phyloP scores from a whole-genome alignment of 441 rosid species.

The Erodium chrysanthum region DNA sequence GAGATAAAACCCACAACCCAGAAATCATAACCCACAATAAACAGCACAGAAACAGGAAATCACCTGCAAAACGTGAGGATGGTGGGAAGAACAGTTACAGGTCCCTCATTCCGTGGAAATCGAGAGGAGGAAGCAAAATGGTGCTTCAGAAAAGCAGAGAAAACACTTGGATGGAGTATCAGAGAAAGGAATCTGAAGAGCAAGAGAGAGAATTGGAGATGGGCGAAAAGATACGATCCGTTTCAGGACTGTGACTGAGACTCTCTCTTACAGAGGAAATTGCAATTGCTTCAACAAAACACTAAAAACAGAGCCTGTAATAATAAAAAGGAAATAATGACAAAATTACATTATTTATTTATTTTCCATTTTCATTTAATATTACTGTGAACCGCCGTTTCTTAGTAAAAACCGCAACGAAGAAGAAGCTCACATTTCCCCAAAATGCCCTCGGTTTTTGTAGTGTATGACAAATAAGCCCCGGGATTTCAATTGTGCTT shows the following conservation, averaged over 20 bases:
- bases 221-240: conserved; percentile 4
- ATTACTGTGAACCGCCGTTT: conserved; percentile 19
- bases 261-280: neutral
- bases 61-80: neutral
- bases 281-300: conserved; percentile 6
- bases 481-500: neutral
- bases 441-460: conserved; percentile 8
- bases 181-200: neutral
- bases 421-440: neutral
- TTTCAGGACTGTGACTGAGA: conserved; percentile 4
- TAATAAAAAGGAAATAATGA: neutral
- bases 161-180: neutral
- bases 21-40: neutral
- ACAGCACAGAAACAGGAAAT: neutral
- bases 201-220: neutral
- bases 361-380: neutral
- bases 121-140: neutral
- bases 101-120: neutral
- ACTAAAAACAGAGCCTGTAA: neutral
- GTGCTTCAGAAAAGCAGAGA: neutral
- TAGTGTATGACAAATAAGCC: neutral
- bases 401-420: conserved; percentile 13
- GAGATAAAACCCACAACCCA: neutral
- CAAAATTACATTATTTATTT: neutral
- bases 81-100: neutral